Evolutionary conservation across 2,329 filamentous ascomycete genomes (phyloP).

Genomic region (Fusarium mundagurra): DNA sequence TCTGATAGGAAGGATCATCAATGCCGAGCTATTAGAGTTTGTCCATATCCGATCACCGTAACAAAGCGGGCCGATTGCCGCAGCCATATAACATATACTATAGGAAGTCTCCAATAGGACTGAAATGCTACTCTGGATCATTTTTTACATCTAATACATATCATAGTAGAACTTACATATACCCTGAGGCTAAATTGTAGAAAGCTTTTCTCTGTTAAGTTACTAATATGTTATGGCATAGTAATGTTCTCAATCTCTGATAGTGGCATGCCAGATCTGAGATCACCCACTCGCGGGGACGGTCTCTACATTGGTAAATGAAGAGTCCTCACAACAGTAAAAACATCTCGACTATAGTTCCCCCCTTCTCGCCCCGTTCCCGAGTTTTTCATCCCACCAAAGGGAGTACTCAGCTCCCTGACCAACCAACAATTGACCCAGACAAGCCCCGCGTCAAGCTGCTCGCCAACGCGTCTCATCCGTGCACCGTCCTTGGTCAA

Average conservation of each 20-base stretch:
- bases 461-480: background rate
- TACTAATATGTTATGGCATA: too few species aligned
- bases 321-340: background rate
- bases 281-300: accelerated
- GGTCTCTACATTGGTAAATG: background rate
- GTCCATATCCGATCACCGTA: background rate
- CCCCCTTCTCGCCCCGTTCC: background rate
- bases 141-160: too few species aligned
- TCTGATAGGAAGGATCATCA: background rate
- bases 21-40: background rate
- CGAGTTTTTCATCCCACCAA: background rate
- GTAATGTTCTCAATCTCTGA: too few species aligned
- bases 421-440: background rate
- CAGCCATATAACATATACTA: background rate
- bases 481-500: background rate
- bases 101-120: background rate
- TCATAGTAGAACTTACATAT: too few species aligned
- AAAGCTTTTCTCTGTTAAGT: too few species aligned
- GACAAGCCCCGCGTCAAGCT: background rate
- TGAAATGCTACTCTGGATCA: background rate
- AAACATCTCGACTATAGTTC: background rate
- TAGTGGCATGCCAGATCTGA: background rate
- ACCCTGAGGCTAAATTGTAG: too few species aligned
- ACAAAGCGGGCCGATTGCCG: background rate
- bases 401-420: background rate